These are phyloP conservation scores for Trypanosoma congolense DNA, from an alignment of 208 protist species.

Conservation along the genomic window DNA sequence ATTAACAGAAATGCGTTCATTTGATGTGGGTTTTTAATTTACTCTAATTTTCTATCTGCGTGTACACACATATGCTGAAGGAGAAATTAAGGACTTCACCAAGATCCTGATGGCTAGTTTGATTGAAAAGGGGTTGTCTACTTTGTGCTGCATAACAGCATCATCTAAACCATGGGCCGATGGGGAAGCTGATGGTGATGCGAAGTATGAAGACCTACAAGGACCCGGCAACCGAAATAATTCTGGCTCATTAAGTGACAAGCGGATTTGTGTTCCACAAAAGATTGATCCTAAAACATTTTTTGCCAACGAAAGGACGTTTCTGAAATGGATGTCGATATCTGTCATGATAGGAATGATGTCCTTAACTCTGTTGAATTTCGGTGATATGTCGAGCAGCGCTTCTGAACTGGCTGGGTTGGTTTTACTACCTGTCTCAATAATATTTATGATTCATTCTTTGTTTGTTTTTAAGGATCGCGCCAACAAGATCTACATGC, in stretches of 20 bases:
- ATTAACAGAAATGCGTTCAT: too few species aligned
- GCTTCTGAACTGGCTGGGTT: slow-evolving; percentile 77
- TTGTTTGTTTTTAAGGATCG: slow-evolving; percentile 84
- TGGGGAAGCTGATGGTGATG: slow-evolving; percentile 83
- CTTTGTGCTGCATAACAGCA: slow-evolving; percentile 57
- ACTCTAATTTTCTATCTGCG: too few species aligned
- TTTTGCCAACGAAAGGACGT: slow-evolving; percentile 91
- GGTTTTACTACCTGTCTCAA: slow-evolving; percentile 75
- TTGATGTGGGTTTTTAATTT: too few species aligned
- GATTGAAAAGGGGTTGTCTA: slow-evolving; percentile 54
- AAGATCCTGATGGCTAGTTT: slow-evolving; percentile 24
- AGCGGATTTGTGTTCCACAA: slow-evolving; percentile 86
- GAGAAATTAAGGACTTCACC: too few species aligned
- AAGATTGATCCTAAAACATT: slow-evolving; percentile 92
- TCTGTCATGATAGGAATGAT: slow-evolving; percentile 86
- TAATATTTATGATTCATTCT: slow-evolving; percentile 90
- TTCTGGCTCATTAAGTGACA: slow-evolving; percentile 80
- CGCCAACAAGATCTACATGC: slow-evolving; percentile 90
- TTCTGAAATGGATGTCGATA: slow-evolving; percentile 91
- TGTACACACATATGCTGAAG: too few species aligned
- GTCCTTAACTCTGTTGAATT: slow-evolving; percentile 82
- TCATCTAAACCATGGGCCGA: slow-evolving; percentile 84
- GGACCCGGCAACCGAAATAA: slow-evolving; percentile 64
- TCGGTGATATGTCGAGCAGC: slow-evolving; percentile 74
- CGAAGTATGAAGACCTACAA: slow-evolving; percentile 72